phyloP scores from a whole-genome alignment of 2,329 filamentous ascomycete genomes.

The Sporothrix phasma region DNA sequence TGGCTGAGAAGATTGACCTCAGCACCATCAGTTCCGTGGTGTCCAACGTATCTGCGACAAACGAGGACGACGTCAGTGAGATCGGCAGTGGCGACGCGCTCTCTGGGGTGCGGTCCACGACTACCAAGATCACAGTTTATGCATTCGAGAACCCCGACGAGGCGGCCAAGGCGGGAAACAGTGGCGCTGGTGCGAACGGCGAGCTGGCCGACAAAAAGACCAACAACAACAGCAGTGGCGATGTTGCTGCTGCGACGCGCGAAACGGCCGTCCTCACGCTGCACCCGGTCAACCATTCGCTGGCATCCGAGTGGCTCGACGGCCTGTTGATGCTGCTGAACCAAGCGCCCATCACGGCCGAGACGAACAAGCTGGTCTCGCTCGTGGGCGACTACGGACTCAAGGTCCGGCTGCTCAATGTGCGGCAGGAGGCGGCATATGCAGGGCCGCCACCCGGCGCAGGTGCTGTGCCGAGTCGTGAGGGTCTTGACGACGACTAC shows the following conservation, averaged over 20 bases:
- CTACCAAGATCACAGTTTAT: constrained; percentile 87
- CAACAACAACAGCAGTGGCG: constrained; percentile 30
- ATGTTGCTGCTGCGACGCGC: constrained; percentile 14
- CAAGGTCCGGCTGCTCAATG: constrained; percentile 85
- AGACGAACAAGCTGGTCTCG: constrained; percentile 82
- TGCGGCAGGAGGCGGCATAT: constrained; percentile 70
- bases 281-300: constrained; percentile 65
- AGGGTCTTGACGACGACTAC: constrained; percentile 85
- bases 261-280: constrained; percentile 76
- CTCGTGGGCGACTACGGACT: constrained; percentile 83
- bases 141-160: constrained; percentile 47
- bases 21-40: constrained; percentile 84
- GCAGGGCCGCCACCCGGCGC: constrained; percentile 57
- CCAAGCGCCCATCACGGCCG: constrained; percentile 91
- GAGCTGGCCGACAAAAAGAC: not conserved
- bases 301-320: constrained; percentile 94
- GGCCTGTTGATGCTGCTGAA: constrained; percentile 89
- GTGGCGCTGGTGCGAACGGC: constrained; percentile 23
- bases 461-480: constrained; percentile 67
- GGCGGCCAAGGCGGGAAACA: constrained; percentile 23
- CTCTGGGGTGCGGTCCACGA: constrained; percentile 33
- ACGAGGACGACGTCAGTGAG: constrained; percentile 40
- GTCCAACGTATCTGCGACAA: constrained; percentile 71
- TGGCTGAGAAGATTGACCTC: constrained; percentile 78
- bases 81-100: constrained; percentile 28